Base-by-base conservation (phyloP, 2,329 filamentous ascomycete species). In the Raffaelea deltoideospora region DNA sequence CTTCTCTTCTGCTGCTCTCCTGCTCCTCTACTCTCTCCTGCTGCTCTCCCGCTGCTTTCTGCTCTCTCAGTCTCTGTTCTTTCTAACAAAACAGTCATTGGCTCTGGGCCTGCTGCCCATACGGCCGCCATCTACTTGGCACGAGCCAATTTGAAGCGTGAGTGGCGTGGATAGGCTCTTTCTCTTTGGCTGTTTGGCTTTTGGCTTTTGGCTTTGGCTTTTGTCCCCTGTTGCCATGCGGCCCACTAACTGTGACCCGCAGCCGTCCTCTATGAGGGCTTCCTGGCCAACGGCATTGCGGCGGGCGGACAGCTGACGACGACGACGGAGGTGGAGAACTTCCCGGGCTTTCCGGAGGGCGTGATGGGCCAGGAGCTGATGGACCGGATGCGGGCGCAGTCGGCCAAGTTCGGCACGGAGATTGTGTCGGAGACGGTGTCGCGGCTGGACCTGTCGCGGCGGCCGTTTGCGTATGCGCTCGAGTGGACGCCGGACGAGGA, bases 271-370 rank as follows among this genome's bases (percentile, higher is more conserved):
- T 98, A 96, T 57, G 90, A 98, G 65, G 90, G 90, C 49, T 94
- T 98, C 72, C 77, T 98, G 58, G 90, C 90, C 50, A 90, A 95
- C 54, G 90, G 88, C 53, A 93, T 92, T 51, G 90, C 90, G 7
- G 85, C 90, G 31, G 90, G 90, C 48, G 90, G 90, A 40, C 90
- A 98, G 69, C 71, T 98, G 48, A 98, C 92, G 38, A 98, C 92
- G 20, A 98, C 90, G 38, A 96, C 93, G 52, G 92, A 98, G 48
- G 77, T 98, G 41, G 90, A 98, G 68, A 98, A 98, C 72, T 98
- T 80, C 62, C 90, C 90, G 20, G 90, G 90, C 33, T 98, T 96
- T 65, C 81, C 83, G 52, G 73, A 83, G 50, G 82, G 79, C 45
- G 86, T 98, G 56, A 81, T 85, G 61, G 90, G 90, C 47, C 62